These are phyloP conservation scores for Chlorella sp. DNA, from an alignment of 139 green algal genomes.

Conservation along the genomic window DNA sequence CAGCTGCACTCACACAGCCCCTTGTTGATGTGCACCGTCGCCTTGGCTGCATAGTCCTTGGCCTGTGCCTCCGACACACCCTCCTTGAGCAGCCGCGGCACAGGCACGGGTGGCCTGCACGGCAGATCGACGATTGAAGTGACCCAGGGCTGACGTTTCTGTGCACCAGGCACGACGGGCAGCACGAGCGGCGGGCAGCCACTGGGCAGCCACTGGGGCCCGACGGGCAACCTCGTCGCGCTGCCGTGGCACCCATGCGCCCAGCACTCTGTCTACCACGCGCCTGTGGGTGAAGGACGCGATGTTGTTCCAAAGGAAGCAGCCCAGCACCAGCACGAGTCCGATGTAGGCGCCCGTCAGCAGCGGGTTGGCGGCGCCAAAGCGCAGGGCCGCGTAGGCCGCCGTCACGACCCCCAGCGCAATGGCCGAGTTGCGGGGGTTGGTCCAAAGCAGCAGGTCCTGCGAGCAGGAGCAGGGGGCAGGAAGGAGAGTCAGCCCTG, in stretches of 20 bases:
- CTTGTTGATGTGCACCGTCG: slow-evolving; percentile 37
- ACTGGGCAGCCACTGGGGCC: too few relatives aligned
- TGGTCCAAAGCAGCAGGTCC: slow-evolving; percentile 65
- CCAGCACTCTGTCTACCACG: neutral
- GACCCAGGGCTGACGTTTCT: neutral
- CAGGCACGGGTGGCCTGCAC: slow-evolving; percentile 42
- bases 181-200: too few relatives aligned
- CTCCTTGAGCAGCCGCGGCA: slow-evolving; percentile 44
- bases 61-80: slow-evolving; percentile 46
- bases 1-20: slow-evolving; percentile 22
- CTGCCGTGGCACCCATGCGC: neutral
- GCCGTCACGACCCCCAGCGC: slow-evolving; percentile 48
- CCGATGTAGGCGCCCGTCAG: slow-evolving; percentile 32
- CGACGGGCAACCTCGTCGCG: too few relatives aligned
- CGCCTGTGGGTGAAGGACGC: slow-evolving; percentile 28
- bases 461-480: neutral
- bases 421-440: slow-evolving; percentile 45
- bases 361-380: slow-evolving; percentile 34
- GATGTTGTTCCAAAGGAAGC: slow-evolving; percentile 54
- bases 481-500: too few relatives aligned
- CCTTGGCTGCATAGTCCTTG: slow-evolving; percentile 32
- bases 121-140: too few relatives aligned
- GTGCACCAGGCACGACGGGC: too few relatives aligned
- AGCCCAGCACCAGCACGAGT: slow-evolving; percentile 28
- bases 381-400: slow-evolving; percentile 53